These are phyloP conservation scores for Bipolaris zeicola DNA, from an alignment of 2,329 filamentous ascomycete genomes.

Conservation along the genomic window DNA sequence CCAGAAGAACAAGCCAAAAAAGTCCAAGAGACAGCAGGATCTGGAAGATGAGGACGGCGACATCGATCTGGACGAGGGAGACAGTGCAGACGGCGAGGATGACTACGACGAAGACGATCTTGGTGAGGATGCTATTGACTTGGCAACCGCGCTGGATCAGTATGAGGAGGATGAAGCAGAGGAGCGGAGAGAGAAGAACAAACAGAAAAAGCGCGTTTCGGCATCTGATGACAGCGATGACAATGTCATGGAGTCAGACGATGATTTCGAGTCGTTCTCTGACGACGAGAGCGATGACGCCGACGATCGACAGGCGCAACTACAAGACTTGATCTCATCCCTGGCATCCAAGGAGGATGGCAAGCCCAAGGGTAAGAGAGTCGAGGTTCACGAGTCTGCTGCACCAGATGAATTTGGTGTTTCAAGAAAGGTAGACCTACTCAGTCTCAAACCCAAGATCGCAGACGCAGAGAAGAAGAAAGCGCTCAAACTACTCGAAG, in stretches of 20 bases:
- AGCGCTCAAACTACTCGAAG: slow-evolving; percentile 75
- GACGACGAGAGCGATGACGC: slow-evolving; percentile 52
- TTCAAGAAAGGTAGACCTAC: slow-evolving; percentile 72
- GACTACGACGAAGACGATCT: slow-evolving; percentile 65
- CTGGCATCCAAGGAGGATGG: slow-evolving; percentile 57
- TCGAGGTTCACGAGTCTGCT: slow-evolving; percentile 62
- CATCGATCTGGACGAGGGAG: slow-evolving; percentile 55
- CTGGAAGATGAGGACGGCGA: slow-evolving; percentile 38
- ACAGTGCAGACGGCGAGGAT: slow-evolving; percentile 53
- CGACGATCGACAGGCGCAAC: slow-evolving; percentile 64
- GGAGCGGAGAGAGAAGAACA: slow-evolving; percentile 34
- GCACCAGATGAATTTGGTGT: slow-evolving; percentile 66
- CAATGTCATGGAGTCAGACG: slow-evolving; percentile 51
- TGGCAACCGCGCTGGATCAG: slow-evolving; percentile 65
- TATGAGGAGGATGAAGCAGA: slow-evolving; percentile 47
- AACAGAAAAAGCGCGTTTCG: slow-evolving; percentile 48
- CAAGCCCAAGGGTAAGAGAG: slow-evolving; percentile 39
- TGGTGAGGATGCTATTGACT: slow-evolving; percentile 67
- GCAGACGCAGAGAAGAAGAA: slow-evolving; percentile 78
- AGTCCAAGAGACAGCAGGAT: slow-evolving; percentile 39
- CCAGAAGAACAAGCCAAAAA: slow-evolving; percentile 56
- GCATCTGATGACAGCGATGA: slow-evolving; percentile 59
- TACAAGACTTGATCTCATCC: slow-evolving; percentile 71
- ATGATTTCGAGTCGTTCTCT: slow-evolving; percentile 57
- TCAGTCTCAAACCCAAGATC: slow-evolving; percentile 74